These are phyloP conservation scores for Herpetomonas muscarum DNA, from an alignment of 208 protist genomes.

Conservation along the genomic window DNA sequence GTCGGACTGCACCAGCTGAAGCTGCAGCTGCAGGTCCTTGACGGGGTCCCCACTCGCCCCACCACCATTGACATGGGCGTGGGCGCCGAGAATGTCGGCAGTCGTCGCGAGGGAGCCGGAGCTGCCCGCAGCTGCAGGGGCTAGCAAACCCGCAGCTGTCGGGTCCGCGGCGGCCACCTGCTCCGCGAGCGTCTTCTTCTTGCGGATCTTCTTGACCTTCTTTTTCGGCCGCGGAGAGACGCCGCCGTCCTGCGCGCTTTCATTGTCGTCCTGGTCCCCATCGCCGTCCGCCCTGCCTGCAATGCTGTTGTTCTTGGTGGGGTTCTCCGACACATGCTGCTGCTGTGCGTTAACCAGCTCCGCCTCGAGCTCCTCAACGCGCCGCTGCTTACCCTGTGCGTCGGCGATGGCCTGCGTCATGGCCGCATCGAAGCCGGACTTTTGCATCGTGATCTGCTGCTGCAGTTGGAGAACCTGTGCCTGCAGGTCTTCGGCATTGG, in stretches of 20 bases:
- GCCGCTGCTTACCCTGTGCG: constrained; percentile 25
- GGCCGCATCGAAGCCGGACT: constrained; percentile 13
- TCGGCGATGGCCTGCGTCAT: constrained; percentile 23
- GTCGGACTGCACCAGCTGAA: not conserved
- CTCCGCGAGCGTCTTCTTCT: constrained; percentile 41
- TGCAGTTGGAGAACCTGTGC: constrained; percentile 21
- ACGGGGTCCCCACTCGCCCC: too few relatives aligned
- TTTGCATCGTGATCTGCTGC: constrained; percentile 22
- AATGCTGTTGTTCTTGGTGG: not conserved
- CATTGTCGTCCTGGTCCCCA: constrained; percentile 2
- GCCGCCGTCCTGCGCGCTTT: constrained; percentile 8
- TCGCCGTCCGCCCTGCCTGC: not conserved
- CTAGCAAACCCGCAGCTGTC: constrained; percentile 9
- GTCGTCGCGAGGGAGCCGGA: constrained; percentile 12
- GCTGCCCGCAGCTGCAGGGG: constrained; percentile 9
- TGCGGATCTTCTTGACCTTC: constrained; percentile 51
- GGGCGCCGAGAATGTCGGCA: constrained; percentile 1
- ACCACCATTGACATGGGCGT: not conserved
- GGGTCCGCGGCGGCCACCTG: constrained; percentile 29
- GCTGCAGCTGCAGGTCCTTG: constrained; percentile 9
- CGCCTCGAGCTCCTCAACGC: constrained; percentile 38
- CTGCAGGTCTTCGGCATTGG: not conserved
- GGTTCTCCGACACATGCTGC: constrained; percentile 6
- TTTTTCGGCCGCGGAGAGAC: constrained; percentile 17
- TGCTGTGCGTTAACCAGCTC: constrained; percentile 22